A percentile compares a stretch with the other conserved stretches of the same genome.
Evolutionary conservation across 495 filamentous ascomycete species (phyloP).

Genomic region (Pyrenopolyporus hunteri): DNA sequence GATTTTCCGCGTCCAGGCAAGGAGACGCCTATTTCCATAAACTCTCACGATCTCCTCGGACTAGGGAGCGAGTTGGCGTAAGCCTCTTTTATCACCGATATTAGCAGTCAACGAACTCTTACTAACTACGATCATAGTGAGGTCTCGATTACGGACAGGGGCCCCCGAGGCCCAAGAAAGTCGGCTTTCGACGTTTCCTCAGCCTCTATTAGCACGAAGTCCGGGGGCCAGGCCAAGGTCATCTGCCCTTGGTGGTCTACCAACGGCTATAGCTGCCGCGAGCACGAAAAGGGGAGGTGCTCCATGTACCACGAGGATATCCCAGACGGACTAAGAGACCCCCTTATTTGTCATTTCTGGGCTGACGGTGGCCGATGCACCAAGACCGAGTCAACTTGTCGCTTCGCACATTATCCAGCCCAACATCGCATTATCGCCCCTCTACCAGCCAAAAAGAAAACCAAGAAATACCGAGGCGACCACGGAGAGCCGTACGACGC

Average conservation of each 20-base stretch:
- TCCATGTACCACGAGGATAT: slow-evolving; percentile 13
- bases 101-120: not conserved
- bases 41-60: slow-evolving; percentile 14
- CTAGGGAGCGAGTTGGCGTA: slow-evolving; percentile 3
- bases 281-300: slow-evolving; percentile 4
- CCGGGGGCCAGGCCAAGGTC: slow-evolving; percentile 5
- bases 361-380: slow-evolving; percentile 13
- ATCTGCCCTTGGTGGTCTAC: slow-evolving; percentile 35
- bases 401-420: slow-evolving; percentile 20
- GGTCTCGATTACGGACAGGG: not conserved
- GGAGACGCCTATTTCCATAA: slow-evolving; percentile 12
- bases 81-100: not conserved
- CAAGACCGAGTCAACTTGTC: slow-evolving; percentile 8
- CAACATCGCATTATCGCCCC: slow-evolving; percentile 8
- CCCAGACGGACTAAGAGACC: slow-evolving; percentile 9
- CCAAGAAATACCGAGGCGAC: too few relatives aligned
- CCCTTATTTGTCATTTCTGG: slow-evolving; percentile 30
- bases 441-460: slow-evolving; percentile 14
- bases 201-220: not conserved
- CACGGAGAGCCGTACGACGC: too few relatives aligned
- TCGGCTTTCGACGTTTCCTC: not conserved
- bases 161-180: not conserved
- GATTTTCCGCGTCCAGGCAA: slow-evolving; percentile 2
- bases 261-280: slow-evolving; percentile 6
- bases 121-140: not conserved